Evolutionary conservation across 2,329 filamentous ascomycete genomes (phyloP).

Genomic region (Shiraia sp.): DNA sequence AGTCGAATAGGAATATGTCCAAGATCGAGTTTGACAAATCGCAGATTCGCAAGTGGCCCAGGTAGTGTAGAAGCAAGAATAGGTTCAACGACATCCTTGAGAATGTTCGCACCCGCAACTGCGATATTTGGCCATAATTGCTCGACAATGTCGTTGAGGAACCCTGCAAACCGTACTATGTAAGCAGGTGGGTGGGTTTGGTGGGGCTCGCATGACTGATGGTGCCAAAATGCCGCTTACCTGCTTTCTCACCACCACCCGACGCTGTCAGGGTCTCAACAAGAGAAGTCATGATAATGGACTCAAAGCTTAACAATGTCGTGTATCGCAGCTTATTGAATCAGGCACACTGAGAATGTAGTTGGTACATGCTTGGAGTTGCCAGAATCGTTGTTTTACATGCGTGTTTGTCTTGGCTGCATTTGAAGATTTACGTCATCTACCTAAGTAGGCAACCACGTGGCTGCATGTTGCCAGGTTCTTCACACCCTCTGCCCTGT

Average conservation of each 20-base stretch:
- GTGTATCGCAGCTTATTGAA: background rate
- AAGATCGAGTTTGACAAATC: constrained; percentile 53
- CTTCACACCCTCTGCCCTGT: no score
- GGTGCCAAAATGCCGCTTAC: constrained; percentile 18
- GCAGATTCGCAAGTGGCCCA: constrained; percentile 48
- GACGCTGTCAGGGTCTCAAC: constrained; percentile 48
- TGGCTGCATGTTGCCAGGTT: no score
- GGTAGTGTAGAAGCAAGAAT: constrained; percentile 54
- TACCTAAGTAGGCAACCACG: no score
- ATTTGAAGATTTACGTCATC: constrained; percentile 8
- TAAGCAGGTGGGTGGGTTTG: background rate
- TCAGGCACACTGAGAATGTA: background rate
- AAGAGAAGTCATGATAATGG: constrained; percentile 32
- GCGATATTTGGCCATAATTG: constrained; percentile 57
- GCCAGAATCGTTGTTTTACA: constrained; percentile 7
- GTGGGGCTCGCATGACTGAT: no score
- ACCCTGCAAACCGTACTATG: constrained; percentile 31
- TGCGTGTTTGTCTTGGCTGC: constrained; percentile 11
- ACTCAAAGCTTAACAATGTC: background rate
- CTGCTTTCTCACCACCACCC: constrained; percentile 47
- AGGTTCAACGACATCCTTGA: constrained; percentile 54
- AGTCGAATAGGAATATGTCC: constrained; percentile 49
- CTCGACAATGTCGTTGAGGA: constrained; percentile 54
- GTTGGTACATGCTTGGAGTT: background rate
- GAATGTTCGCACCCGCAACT: constrained; percentile 49